Conservation (phyloP, 2,329 filamentous ascomycete genomes). For the Kalmusia sp. region DNA sequence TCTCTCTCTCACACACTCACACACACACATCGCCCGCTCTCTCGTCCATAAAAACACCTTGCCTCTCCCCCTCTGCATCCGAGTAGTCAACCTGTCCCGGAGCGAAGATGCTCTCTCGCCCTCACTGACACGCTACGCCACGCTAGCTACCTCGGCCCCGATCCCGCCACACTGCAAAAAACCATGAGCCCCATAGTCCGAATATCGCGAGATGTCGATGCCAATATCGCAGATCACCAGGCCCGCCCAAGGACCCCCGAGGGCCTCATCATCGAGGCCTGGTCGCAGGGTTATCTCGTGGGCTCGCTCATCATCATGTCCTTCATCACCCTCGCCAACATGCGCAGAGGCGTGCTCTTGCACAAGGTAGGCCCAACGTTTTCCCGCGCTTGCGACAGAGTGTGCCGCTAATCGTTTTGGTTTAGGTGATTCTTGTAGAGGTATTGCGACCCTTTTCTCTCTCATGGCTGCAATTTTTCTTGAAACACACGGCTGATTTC, state of each 20-base stretch:
- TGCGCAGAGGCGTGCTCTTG: constrained; percentile 55
- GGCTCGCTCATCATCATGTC: constrained; percentile 56
- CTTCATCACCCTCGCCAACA: constrained; percentile 57
- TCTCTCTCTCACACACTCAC: not conserved
- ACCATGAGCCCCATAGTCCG: constrained; percentile 10
- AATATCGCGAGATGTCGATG: not conserved
- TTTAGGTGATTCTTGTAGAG: constrained; percentile 56
- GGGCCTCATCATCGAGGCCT: constrained; percentile 48
- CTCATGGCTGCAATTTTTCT: no score
- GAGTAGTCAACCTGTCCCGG: no score
- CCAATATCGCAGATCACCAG: constrained; percentile 7
- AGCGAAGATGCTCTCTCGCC: constrained; percentile 2
- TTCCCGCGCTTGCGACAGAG: not conserved
- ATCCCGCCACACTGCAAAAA: not conserved
- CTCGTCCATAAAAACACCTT: not conserved
- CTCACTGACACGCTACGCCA: constrained; percentile 1
- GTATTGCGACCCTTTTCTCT: constrained; percentile 29
- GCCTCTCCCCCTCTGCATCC: not conserved
- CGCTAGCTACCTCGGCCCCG: constrained; percentile 5
- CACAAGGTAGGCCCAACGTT: constrained; percentile 48
- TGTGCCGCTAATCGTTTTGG: constrained; percentile 21
- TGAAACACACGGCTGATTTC: constrained; percentile 14
- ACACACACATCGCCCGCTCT: not conserved
- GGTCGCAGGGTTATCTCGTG: constrained; percentile 50
- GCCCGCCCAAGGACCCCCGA: constrained; percentile 38